Conservation (phyloP, 345 rosid genomes). For the Eucalyptus caleyi region DNA sequence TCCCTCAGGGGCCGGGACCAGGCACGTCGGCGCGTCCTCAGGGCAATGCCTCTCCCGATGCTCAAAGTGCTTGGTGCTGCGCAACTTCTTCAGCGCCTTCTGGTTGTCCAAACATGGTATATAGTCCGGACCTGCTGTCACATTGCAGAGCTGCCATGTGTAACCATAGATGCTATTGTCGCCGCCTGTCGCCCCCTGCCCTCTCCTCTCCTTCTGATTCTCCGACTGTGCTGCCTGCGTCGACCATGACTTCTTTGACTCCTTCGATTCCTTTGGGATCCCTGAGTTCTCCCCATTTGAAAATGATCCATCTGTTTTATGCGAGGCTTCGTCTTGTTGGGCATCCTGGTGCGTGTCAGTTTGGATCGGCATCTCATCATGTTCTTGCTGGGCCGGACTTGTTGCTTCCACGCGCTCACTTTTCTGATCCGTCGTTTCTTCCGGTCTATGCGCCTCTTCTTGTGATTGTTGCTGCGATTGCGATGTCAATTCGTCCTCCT, state of each 20-base stretch:
- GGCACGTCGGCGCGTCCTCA: slow-evolving; percentile 61
- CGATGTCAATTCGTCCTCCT: not conserved
- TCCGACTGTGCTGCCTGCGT: slow-evolving; percentile 66
- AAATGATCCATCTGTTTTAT: not conserved
- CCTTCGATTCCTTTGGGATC: slow-evolving; percentile 72
- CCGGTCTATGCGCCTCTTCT: not conserved
- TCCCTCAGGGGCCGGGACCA: slow-evolving; percentile 56
- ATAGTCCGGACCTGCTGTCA: slow-evolving; percentile 69
- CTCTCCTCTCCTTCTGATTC: slow-evolving; percentile 59
- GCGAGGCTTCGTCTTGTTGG: not conserved
- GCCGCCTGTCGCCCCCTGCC: slow-evolving; percentile 14
- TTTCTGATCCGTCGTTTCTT: not conserved
- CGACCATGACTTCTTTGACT: slow-evolving; percentile 66
- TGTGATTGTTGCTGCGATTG: not conserved
- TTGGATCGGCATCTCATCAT: not conserved
- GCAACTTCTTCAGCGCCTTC: slow-evolving; percentile 46
- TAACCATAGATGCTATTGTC: slow-evolving; percentile 14
- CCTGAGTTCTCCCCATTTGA: slow-evolving; percentile 17
- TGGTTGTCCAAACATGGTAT: slow-evolving; percentile 93
- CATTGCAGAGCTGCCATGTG: slow-evolving; percentile 75
- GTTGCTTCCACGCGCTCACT: not conserved
- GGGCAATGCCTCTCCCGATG: slow-evolving; percentile 98
- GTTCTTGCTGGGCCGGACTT: not conserved
- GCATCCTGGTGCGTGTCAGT: not conserved
- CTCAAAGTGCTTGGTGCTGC: slow-evolving; percentile 51